Conservation (phyloP, 2,329 filamentous ascomycete genomes). For the Diaporthe eres region DNA sequence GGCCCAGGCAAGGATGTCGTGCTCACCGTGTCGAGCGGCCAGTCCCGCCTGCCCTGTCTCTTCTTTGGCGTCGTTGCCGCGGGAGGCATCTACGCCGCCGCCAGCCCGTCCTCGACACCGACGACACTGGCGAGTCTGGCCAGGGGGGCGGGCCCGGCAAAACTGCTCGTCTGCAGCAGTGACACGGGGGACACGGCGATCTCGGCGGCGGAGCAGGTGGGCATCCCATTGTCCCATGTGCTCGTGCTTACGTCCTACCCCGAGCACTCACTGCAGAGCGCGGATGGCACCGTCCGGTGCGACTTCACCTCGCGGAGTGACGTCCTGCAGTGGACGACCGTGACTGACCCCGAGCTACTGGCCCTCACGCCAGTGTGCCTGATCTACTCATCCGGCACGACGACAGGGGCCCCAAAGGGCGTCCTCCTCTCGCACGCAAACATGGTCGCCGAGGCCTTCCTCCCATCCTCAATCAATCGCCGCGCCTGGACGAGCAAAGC, state of each 20-base stretch:
- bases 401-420: background rate
- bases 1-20: background rate
- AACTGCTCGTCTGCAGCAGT: background rate
- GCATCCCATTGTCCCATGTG: background rate
- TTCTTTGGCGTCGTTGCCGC: background rate
- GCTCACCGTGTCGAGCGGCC: background rate
- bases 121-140: background rate
- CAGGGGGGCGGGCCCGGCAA: background rate
- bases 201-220: background rate
- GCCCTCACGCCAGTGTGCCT: background rate
- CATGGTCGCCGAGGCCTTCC: conserved; percentile 3
- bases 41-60: background rate
- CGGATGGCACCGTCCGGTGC: background rate
- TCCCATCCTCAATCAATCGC: background rate
- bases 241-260: background rate
- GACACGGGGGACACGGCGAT: background rate
- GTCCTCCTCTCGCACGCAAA: conserved; percentile 1
- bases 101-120: background rate
- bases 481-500: background rate
- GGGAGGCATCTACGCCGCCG: background rate
- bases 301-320: background rate
- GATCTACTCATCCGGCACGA: conserved; percentile 6
- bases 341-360: background rate
- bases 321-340: background rate
- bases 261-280: background rate